Conservation (phyloP, 805 yeast genomes). For the Isabelozyma gotoi region DNA sequence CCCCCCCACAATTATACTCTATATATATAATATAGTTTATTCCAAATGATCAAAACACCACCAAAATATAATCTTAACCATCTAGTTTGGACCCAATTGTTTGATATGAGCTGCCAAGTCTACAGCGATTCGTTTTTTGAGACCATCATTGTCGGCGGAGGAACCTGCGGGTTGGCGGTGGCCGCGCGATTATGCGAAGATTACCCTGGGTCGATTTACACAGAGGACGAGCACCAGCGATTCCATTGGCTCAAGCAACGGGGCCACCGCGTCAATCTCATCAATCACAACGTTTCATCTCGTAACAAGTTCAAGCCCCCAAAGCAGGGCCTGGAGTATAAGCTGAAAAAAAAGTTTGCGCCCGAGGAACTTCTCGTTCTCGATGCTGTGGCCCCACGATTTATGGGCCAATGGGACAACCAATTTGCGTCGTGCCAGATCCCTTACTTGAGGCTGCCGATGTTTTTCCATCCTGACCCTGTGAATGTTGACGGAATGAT, state of each 20-base stretch:
- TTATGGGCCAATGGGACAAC: slow-evolving; percentile 44
- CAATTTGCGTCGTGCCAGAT: slow-evolving; percentile 43
- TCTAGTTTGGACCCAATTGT: background rate
- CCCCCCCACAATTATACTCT: no score
- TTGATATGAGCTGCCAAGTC: slow-evolving; percentile 3
- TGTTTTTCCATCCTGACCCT: slow-evolving; percentile 50
- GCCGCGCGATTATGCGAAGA: slow-evolving; percentile 43
- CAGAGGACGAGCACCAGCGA: slow-evolving; percentile 49
- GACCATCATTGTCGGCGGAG: slow-evolving; percentile 45
- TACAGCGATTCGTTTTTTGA: slow-evolving; percentile 26
- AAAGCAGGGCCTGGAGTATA: slow-evolving; percentile 6
- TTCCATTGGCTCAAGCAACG: slow-evolving; percentile 44
- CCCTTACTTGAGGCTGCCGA: slow-evolving; percentile 44
- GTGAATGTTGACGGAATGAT: slow-evolving; percentile 43
- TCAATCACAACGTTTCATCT: slow-evolving; percentile 13
- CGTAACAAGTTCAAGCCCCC: slow-evolving; percentile 10
- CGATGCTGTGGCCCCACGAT: slow-evolving; percentile 30
- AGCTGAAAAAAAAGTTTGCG: slow-evolving; percentile 13
- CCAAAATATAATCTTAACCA: background rate
- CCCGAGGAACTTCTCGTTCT: slow-evolving; percentile 35
- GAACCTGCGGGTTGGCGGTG: slow-evolving; percentile 44
- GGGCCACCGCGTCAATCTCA: slow-evolving; percentile 25
- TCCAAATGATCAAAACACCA: background rate
- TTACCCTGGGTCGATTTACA: slow-evolving; percentile 41
- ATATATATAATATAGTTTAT: no score